Evolutionary conservation across 2,329 filamentous ascomycete species (phyloP).

Genomic region (Colletotrichum eleusines): DNA sequence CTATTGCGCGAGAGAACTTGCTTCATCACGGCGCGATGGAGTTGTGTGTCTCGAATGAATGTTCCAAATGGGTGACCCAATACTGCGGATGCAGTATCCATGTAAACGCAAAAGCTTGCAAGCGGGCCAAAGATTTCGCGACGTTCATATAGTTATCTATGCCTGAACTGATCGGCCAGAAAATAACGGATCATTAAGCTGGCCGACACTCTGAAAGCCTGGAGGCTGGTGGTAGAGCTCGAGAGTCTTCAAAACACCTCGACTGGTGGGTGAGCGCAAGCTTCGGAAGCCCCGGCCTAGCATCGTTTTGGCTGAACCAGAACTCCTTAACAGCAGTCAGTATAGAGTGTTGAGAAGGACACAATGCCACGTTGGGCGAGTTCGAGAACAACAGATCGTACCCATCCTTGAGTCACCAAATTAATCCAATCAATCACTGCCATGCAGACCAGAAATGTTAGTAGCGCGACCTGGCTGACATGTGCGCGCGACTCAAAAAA

Average conservation of each 20-base stretch:
- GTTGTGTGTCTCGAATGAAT: conserved; percentile 6
- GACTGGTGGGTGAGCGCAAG: background rate
- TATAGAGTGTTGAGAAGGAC: background rate
- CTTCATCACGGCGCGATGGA: conserved; percentile 3
- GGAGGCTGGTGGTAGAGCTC: background rate
- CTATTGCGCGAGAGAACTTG: background rate
- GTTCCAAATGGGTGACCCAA: background rate
- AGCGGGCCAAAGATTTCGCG: background rate
- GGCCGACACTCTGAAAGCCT: background rate
- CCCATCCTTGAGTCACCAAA: background rate
- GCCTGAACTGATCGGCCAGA: background rate
- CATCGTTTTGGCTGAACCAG: background rate
- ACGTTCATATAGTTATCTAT: background rate
- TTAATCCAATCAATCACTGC: too few species aligned
- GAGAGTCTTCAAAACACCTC: background rate
- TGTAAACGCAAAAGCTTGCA: background rate
- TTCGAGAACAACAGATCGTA: background rate
- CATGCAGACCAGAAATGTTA: background rate
- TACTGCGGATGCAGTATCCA: background rate
- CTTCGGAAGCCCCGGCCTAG: background rate
- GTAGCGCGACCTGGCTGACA: background rate
- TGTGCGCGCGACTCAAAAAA: too few species aligned
- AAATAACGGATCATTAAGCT: background rate
- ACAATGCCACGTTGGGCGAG: background rate
- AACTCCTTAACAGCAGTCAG: background rate